Conservation (phyloP, 306 rosid species). For the Lathyrus sativus region DNA sequence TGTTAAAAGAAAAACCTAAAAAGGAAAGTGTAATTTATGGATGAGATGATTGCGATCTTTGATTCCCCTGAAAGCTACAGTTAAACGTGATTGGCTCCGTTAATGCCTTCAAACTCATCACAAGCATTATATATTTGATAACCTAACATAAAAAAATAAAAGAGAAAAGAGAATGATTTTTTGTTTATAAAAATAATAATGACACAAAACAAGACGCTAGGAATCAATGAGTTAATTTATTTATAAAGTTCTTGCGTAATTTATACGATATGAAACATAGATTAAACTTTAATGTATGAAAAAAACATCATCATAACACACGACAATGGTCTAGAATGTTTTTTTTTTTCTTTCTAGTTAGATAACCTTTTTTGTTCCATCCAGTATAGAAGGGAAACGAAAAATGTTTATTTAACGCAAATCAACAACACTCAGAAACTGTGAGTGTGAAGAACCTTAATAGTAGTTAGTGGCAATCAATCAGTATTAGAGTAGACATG, state of each 20-base stretch:
- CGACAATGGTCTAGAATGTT: constrained; percentile 20
- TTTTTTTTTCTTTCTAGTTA: background rate
- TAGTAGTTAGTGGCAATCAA: background rate
- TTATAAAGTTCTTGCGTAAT: constrained; percentile 26
- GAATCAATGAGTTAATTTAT: constrained; percentile 9
- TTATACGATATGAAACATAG: constrained; percentile 23
- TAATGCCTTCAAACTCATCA: constrained; percentile 17
- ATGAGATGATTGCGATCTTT: background rate
- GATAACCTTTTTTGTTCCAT: constrained; percentile 12
- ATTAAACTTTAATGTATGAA: constrained; percentile 23
- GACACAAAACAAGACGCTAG: constrained; percentile 1
- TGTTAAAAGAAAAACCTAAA: background rate
- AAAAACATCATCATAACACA: constrained; percentile 25
- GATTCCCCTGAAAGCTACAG: background rate
- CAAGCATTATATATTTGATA: no score
- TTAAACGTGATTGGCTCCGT: constrained; percentile 46
- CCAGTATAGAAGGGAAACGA: constrained; percentile 2
- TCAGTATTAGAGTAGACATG: background rate
- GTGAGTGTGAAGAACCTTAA: background rate
- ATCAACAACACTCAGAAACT: constrained; percentile 10
- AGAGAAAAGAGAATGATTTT: no score
- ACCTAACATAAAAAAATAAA: no score
- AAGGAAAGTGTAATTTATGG: background rate
- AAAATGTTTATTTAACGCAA: constrained; percentile 21
- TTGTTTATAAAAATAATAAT: no score